Conservation (phyloP, 345 rosid species). For the Eucalyptus caleyi region DNA sequence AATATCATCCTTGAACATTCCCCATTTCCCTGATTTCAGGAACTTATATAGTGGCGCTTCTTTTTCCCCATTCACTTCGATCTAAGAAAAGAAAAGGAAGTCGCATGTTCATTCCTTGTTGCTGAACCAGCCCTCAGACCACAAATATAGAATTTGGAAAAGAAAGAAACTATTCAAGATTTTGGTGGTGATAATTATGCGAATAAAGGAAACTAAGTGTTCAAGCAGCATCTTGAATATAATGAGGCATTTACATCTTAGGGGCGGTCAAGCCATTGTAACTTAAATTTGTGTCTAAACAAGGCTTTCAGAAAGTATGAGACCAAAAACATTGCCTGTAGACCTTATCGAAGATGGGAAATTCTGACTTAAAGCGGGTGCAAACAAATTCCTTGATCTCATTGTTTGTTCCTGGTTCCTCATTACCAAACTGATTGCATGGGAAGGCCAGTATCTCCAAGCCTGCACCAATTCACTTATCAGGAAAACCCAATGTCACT, state of each 20-base stretch:
- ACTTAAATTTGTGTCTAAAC: background rate
- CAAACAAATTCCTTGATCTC: conserved; percentile 64
- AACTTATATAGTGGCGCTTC: conserved; percentile 69
- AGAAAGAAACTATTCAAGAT: background rate
- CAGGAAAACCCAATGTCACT: background rate
- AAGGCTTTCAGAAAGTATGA: background rate
- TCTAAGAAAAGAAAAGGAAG: conserved; percentile 15
- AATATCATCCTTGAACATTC: conserved; percentile 66
- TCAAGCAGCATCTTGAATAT: background rate
- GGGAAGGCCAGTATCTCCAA: conserved; percentile 84
- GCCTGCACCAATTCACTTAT: conserved; percentile 19
- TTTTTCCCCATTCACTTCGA: conserved; percentile 73
- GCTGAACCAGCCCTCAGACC: background rate
- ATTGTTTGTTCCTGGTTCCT: conserved; percentile 74
- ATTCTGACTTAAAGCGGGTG: conserved; percentile 73
- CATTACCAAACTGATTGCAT: conserved; percentile 81
- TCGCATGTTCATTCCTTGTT: background rate
- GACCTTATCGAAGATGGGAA: conserved; percentile 78
- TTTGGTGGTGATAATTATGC: background rate
- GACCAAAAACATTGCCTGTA: background rate
- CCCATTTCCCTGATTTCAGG: conserved; percentile 82
- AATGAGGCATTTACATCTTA: background rate
- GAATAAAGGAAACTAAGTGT: background rate
- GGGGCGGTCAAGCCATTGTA: background rate
- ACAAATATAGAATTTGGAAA: background rate